Conservation (phyloP, 345 rosid species). For the Populus alba region DNA sequence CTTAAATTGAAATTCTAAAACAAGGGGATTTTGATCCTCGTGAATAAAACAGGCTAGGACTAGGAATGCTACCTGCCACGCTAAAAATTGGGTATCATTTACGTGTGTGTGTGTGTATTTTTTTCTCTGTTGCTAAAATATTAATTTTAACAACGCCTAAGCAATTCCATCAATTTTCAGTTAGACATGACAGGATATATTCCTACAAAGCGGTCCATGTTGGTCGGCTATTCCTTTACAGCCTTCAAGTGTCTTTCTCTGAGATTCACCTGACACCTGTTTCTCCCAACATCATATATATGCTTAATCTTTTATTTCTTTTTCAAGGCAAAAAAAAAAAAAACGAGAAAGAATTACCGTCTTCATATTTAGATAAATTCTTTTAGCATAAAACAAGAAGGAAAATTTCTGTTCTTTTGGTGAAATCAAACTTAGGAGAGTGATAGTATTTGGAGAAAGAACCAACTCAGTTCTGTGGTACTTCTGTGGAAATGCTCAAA, state of each 20-base stretch:
- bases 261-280: not conserved
- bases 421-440: not conserved
- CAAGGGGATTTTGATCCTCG: not conserved
- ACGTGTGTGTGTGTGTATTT: not conserved
- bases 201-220: not conserved
- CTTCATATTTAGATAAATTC: not conserved
- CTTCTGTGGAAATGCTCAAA: too few species aligned
- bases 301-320: not conserved
- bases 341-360: too few species aligned
- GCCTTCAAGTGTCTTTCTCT: not conserved
- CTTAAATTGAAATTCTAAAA: not conserved
- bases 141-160: not conserved
- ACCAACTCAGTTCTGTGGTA: not conserved
- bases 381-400: too few species aligned
- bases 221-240: not conserved
- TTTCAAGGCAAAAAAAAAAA: not conserved
- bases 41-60: not conserved
- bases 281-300: not conserved
- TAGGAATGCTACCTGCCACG: not conserved
- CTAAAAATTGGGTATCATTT: not conserved
- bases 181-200: not conserved
- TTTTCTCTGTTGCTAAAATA: not conserved
- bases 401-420: not conserved
- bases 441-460: not conserved
- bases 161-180: not conserved